Evolutionary conservation across 257 asterid genomes (phyloP).

Genomic region (Linderniella brevidens): DNA sequence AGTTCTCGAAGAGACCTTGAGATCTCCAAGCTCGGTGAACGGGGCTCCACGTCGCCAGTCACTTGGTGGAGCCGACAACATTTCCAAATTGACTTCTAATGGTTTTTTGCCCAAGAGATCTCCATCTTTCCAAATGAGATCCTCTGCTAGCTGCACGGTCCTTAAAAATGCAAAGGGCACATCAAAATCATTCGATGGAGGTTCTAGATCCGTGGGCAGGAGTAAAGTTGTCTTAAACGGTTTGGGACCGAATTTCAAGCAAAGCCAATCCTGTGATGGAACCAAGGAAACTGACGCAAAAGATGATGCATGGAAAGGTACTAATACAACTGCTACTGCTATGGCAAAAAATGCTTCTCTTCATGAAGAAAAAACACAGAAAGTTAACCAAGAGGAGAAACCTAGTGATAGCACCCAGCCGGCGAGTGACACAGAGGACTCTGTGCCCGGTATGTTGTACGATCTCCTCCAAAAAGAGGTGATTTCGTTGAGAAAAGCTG

Average conservation of each 20-base stretch:
- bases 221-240: conserved; percentile 73
- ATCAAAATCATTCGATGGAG: conserved; percentile 96
- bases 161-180: conserved; percentile 95
- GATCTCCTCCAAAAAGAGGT: conserved; percentile 94
- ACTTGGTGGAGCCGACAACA: conserved; percentile 45
- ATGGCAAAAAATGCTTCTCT: too few relatives aligned
- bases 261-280: conserved; percentile 84
- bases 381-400: conserved; percentile 25
- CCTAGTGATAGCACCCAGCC: conserved; percentile 34
- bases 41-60: conserved; percentile 44
- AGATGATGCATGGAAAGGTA: conserved; percentile 47
- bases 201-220: conserved; percentile 77
- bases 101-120: conserved; percentile 52
- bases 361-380: too few relatives aligned
- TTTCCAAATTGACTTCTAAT: conserved; percentile 27
- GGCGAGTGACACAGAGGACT: conserved; percentile 44
- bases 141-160: conserved; percentile 78
- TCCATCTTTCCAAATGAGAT: conserved; percentile 77
- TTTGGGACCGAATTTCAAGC: conserved; percentile 75
- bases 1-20: conserved; percentile 73
- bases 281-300: conserved; percentile 55
- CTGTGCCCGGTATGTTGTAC: conserved; percentile 62
- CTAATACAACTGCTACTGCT: too few relatives aligned
- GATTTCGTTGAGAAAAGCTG: conserved; percentile 47
- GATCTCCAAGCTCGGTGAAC: conserved; percentile 32